These are phyloP conservation scores for Neurospora sp. DNA, from an alignment of 495 filamentous ascomycete species.

Conservation along the genomic window DNA sequence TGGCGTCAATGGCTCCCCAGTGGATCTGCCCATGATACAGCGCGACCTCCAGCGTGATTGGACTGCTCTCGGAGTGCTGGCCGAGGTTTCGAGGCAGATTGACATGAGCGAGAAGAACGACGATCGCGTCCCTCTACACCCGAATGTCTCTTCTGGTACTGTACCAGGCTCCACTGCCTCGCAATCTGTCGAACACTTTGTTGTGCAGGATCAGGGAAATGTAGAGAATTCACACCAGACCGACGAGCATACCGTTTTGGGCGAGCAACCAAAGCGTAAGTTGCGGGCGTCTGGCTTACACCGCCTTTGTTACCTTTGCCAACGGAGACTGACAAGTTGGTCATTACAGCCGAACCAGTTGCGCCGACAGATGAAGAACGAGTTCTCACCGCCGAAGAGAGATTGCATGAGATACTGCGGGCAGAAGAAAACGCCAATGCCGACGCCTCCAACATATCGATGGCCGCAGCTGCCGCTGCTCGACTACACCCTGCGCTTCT, in stretches of 20 bases:
- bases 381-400: slow-evolving; percentile 27
- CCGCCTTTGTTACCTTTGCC: neutral
- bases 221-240: slow-evolving; percentile 34
- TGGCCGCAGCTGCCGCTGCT: slow-evolving; percentile 40
- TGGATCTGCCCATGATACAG: slow-evolving; percentile 23
- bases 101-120: slow-evolving; percentile 43
- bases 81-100: slow-evolving; percentile 70
- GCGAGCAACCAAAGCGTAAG: neutral
- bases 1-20: slow-evolving; percentile 22
- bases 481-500: slow-evolving; percentile 37
- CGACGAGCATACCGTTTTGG: slow-evolving; percentile 21
- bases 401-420: slow-evolving; percentile 24
- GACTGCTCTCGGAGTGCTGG: slow-evolving; percentile 68
- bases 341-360: slow-evolving; percentile 1
- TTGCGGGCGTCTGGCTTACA: neutral
- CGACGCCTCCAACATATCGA: slow-evolving; percentile 28
- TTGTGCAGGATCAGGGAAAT: slow-evolving; percentile 42
- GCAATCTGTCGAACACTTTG: slow-evolving; percentile 25
- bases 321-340: neutral
- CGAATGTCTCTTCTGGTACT: neutral
- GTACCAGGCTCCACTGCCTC: neutral
- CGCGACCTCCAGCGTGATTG: slow-evolving; percentile 36
- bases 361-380: slow-evolving; percentile 7
- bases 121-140: slow-evolving; percentile 20
- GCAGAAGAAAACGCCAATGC: slow-evolving; percentile 12